These are phyloP conservation scores for Colletotrichum sp. DNA, from an alignment of 2,329 filamentous ascomycete species.

Conservation along the genomic window DNA sequence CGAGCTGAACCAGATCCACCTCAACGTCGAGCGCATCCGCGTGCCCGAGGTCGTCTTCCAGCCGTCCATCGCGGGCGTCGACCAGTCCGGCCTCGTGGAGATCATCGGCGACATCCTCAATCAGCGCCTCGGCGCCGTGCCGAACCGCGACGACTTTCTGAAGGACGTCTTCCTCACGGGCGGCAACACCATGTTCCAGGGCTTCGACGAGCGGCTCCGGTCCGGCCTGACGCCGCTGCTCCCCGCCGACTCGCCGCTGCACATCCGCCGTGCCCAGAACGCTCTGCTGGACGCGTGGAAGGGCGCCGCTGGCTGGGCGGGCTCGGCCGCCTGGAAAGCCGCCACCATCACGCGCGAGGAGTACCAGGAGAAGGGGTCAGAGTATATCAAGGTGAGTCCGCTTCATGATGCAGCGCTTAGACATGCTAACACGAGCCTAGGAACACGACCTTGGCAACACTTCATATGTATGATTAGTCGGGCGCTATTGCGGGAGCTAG, in stretches of 20 bases:
- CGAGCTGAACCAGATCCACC: conserved; percentile 85
- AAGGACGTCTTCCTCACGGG: conserved; percentile 92
- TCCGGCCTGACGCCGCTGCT: conserved; percentile 76
- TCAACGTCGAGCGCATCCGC: conserved; percentile 95
- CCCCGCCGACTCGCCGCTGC: conserved; percentile 71
- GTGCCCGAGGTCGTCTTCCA: conserved; percentile 94
- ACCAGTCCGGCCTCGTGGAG: conserved; percentile 92
- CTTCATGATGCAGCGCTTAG: not conserved
- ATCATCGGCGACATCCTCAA: conserved; percentile 89
- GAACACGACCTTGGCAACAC: conserved; percentile 71
- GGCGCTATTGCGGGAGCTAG: not conserved
- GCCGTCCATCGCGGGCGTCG: conserved; percentile 87
- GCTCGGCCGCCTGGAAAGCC: conserved; percentile 61
- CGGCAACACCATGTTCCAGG: conserved; percentile 86
- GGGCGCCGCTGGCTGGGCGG: conserved; percentile 87
- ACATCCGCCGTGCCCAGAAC: conserved; percentile 75
- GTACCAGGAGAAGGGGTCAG: conserved; percentile 88
- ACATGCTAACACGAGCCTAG: conserved; percentile 36
- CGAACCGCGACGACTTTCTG: conserved; percentile 71
- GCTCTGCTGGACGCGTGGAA: conserved; percentile 89
- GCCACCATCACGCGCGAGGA: conserved; percentile 80
- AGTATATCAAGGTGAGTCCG: conserved; percentile 82
- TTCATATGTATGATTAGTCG: conserved; percentile 50
- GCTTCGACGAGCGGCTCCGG: conserved; percentile 83
- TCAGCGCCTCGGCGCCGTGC: conserved; percentile 71